Base-by-base conservation (phyloP, 495 filamentous ascomycete species). In the Penicillium pancosmium region DNA sequence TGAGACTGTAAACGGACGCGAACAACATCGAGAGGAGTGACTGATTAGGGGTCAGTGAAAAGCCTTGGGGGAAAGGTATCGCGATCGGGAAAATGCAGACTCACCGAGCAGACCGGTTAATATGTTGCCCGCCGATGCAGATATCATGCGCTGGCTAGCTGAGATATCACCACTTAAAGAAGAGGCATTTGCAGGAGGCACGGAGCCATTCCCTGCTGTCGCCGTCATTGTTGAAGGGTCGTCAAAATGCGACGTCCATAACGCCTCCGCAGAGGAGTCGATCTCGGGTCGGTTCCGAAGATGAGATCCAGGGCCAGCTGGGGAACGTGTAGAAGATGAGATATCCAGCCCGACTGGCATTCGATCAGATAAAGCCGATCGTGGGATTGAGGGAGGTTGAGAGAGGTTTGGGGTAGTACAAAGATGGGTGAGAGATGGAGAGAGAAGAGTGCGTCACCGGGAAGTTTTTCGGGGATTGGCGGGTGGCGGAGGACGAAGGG, bases 21-120 rank as follows among this genome's bases (percentile, higher is more conserved):
- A 52, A 98, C 95, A 47, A 98, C 95, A 71, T 98, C 94, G 21
- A 98, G 85, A 57, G 94, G 94, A 15, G 95, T 98, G 12, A 95
- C 95, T 98, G n/a, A 56, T 13, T 7, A 55, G 18, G 46, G 15
- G 46, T 48, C 11, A 48, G 46, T 27, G 9, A 48, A 25, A 13
- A 13, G 19, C 23, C 46, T 16, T n/a, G n/a, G 23, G 36, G 57
- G 65, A 34, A 64, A 61, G 38, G 36, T 41, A 27, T 43, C 25
- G 38, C 35, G 38, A 47, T n/a, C 8, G 50, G 43, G 44, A 31
- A 54, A 25, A 41, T 50, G 25, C 50, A 18, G 43, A 62, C 83
- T 57, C 82, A 97, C 93, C 93, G 52, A 98, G 81, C 12, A 98
- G 75, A 31, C 90, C 91, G 10, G 94, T 98, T 52, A 98, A 73